These are phyloP conservation scores for Cicer bijugum DNA, from an alignment of 306 rosid genomes.

Conservation along the genomic window DNA sequence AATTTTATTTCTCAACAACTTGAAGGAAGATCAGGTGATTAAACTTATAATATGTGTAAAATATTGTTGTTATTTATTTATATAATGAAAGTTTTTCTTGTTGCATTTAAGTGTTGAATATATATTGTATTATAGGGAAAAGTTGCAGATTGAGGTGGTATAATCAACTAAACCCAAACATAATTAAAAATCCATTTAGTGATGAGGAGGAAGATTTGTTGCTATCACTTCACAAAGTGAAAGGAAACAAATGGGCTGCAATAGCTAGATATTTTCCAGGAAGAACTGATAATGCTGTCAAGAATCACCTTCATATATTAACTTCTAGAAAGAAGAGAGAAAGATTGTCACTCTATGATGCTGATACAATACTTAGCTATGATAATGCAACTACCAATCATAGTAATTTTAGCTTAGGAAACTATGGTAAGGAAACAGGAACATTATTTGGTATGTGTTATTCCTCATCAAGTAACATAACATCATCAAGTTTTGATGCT, in stretches of 20 bases:
- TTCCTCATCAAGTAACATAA: constrained; percentile 21
- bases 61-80: too few relatives aligned
- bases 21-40: constrained; percentile 64
- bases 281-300: constrained; percentile 69
- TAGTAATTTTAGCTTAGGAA: background rate
- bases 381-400: too few relatives aligned
- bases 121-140: constrained; percentile 52
- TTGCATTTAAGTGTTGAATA: background rate
- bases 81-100: background rate
- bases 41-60: background rate
- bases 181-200: constrained; percentile 58
- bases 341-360: constrained; percentile 38
- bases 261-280: constrained; percentile 62
- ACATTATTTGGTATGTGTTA: constrained; percentile 25
- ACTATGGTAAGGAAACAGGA: background rate
- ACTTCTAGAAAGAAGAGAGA: constrained; percentile 65
- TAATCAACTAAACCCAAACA: constrained; percentile 70
- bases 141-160: constrained; percentile 80
- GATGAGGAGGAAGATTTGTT: constrained; percentile 63
- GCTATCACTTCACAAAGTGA: constrained; percentile 53
- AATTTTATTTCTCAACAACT: constrained; percentile 65
- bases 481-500: constrained; percentile 30
- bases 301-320: constrained; percentile 68
- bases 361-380: background rate
- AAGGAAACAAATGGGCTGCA: constrained; percentile 73